Evolutionary conservation across 805 yeast genomes (phyloP), one percentile per base, ranked within the genome.

Genomic region (Hanseniaspora valbyensis): DNA sequence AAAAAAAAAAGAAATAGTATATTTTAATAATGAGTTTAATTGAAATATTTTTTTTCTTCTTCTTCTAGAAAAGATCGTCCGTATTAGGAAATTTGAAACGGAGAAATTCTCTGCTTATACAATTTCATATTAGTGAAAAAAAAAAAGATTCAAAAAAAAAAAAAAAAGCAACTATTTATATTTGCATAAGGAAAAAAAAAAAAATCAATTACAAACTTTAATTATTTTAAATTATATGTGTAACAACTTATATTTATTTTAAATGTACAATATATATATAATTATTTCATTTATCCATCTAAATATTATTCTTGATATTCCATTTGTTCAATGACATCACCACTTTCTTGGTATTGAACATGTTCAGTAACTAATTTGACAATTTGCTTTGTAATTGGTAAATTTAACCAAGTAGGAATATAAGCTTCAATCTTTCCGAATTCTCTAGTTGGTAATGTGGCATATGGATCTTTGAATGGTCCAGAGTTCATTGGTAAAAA

Each of bases 321-420:
- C 22, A 34, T 10, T 21, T 38, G 30, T 9, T 41, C 50, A 19
- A 25, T 25, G 13, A 45, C 40, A 29, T 50, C 49, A 16, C 45
- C 45, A 28, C 32, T 50, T 54, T 80, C 84, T 63, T 79, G 86
- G 13, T 74, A 85, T 21, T 83, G 73, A 16, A 90, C 94, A 61
- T 82, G 83, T 66, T 79, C 81, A 12, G 95, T 85, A 42, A 83
- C 90, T 58, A 92, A 72, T 64, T 89, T 96, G 36, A 89, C 85
- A 43, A 92, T 79, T 66, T 92, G 75, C 70, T 94, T 83, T 33
- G 94, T 81, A 37, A 77, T 81, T 40, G 97, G 97, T 56, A 89
- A 77, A 58, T 82, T 84, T 67, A 92, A 71, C 85, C 94, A 85
- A 1, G 95, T 89, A 36, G 98, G 98, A 55, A 92, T 90, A 62